Evolutionary conservation across 352 stramenopile genomes (phyloP).

Genomic region (Pythium monospermum): DNA sequence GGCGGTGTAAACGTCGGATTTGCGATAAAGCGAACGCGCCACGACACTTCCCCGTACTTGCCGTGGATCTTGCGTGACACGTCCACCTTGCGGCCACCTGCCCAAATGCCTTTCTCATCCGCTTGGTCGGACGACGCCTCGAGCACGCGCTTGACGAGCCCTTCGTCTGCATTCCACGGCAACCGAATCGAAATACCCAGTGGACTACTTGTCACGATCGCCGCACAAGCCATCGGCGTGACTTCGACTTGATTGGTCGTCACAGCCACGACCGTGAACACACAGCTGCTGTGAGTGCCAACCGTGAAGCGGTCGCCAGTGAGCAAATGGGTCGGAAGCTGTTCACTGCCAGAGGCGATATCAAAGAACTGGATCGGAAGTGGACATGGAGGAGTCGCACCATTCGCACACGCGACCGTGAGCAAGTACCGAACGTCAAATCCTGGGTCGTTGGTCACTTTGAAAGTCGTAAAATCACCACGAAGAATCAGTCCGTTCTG

Average conservation of each 20-base stretch:
- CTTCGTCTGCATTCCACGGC: slow-evolving; percentile 67
- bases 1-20: slow-evolving; percentile 88
- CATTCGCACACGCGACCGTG: slow-evolving; percentile 26
- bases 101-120: slow-evolving; percentile 37
- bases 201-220: slow-evolving; percentile 16
- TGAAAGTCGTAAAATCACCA: slow-evolving; percentile 85
- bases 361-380: slow-evolving; percentile 26
- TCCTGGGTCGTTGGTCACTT: slow-evolving; percentile 73
- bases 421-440: slow-evolving; percentile 39
- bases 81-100: slow-evolving; percentile 62
- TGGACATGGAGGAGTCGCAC: slow-evolving; percentile 17
- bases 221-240: slow-evolving; percentile 21
- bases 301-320: slow-evolving; percentile 53
- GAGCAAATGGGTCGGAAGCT: slow-evolving; percentile 29
- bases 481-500: slow-evolving; percentile 79
- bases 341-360: slow-evolving; percentile 25
- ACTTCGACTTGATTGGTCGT: slow-evolving; percentile 34
- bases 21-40: slow-evolving; percentile 91
- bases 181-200: slow-evolving; percentile 31
- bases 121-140: slow-evolving; percentile 44
- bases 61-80: slow-evolving; percentile 88
- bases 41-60: slow-evolving; percentile 94
- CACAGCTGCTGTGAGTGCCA: slow-evolving; percentile 36
- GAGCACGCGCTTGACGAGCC: slow-evolving; percentile 40
- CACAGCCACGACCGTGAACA: slow-evolving; percentile 45